These are phyloP conservation scores for Pseudocercospora ulei DNA, from an alignment of 2,329 filamentous ascomycete species.

Conservation along the genomic window DNA sequence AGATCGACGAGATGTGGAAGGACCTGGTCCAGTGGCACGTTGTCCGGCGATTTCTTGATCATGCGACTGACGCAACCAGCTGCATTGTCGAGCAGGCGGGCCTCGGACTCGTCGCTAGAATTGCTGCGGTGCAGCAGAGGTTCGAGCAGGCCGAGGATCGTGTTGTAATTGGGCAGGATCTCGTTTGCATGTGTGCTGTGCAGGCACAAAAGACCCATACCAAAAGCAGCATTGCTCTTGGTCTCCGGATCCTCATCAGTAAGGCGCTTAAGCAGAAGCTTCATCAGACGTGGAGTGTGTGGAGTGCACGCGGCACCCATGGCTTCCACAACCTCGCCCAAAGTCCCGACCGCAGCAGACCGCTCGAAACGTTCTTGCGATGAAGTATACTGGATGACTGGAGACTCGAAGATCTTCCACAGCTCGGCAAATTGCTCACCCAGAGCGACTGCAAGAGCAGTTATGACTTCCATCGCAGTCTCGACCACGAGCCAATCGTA, in stretches of 20 bases:
- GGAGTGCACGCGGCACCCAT: constrained; percentile 74
- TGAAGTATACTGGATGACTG: constrained; percentile 74
- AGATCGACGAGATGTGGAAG: constrained; percentile 69
- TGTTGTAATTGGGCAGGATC: constrained; percentile 63
- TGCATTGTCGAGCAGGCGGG: constrained; percentile 82
- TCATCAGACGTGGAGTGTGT: constrained; percentile 66
- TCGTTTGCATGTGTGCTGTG: constrained; percentile 66
- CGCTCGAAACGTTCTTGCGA: constrained; percentile 81
- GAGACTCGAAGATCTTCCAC: constrained; percentile 94
- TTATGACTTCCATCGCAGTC: constrained; percentile 82
- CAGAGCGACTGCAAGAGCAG: constrained; percentile 71
- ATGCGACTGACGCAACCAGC: constrained; percentile 84
- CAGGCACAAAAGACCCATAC: constrained; percentile 71
- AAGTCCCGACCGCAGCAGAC: constrained; percentile 78
- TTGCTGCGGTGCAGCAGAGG: constrained; percentile 54
- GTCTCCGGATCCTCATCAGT: constrained; percentile 83
- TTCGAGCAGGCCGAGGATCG: constrained; percentile 77
- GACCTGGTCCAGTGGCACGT: constrained; percentile 68
- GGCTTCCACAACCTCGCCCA: constrained; percentile 80
- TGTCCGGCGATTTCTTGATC: constrained; percentile 80
- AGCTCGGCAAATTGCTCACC: constrained; percentile 73
- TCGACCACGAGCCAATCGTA: constrained; percentile 97
- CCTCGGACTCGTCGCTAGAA: constrained; percentile 51
- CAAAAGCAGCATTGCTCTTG: constrained; percentile 92
- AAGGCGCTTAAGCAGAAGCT: constrained; percentile 73